Percentiles rank a stretch among this genome's conserved stretches.
phyloP scores from a whole-genome alignment of 2,329 filamentous ascomycete genomes.

The Colletotrichum musae region DNA sequence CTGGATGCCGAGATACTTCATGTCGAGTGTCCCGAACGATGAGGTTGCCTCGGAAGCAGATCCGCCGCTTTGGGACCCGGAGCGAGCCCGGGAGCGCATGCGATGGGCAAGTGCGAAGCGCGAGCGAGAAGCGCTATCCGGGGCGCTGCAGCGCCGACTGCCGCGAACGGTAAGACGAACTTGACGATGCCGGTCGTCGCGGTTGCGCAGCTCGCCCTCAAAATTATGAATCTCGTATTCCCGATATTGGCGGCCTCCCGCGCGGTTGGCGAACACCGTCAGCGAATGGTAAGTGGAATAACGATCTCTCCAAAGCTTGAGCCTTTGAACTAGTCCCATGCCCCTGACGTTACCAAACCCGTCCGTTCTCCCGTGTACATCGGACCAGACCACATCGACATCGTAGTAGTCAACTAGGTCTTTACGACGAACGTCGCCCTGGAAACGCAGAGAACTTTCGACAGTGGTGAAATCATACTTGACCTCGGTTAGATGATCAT shows the following conservation, averaged over 20 bases:
- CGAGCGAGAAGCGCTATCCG: constrained; percentile 54
- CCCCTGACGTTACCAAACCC: constrained; percentile 65
- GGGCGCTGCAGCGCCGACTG: constrained; percentile 58
- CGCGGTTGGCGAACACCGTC: constrained; percentile 63
- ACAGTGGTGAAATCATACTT: constrained; percentile 66
- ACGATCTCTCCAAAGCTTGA: constrained; percentile 67
- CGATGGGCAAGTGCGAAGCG: constrained; percentile 61
- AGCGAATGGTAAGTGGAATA: constrained; percentile 63
- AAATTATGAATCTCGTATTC: constrained; percentile 65
- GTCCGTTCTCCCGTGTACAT: constrained; percentile 64
- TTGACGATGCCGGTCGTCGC: constrained; percentile 62
- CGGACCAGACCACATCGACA: constrained; percentile 67
- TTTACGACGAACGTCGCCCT: constrained; percentile 63
- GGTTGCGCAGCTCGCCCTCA: constrained; percentile 60
- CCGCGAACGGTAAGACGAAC: constrained; percentile 58
- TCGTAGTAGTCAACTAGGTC: constrained; percentile 67
- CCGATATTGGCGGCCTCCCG: constrained; percentile 58
- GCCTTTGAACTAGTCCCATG: constrained; percentile 65
- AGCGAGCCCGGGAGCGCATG: constrained; percentile 57
- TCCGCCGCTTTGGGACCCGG: constrained; percentile 46
- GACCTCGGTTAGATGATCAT: constrained; percentile 63
- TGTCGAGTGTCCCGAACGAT: constrained; percentile 52
- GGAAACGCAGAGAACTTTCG: constrained; percentile 63
- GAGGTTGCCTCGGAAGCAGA: constrained; percentile 44
- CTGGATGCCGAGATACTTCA: constrained; percentile 65